Conservation (phyloP, 2,329 filamentous ascomycete genomes). For the Nigrograna mackinnonii region DNA sequence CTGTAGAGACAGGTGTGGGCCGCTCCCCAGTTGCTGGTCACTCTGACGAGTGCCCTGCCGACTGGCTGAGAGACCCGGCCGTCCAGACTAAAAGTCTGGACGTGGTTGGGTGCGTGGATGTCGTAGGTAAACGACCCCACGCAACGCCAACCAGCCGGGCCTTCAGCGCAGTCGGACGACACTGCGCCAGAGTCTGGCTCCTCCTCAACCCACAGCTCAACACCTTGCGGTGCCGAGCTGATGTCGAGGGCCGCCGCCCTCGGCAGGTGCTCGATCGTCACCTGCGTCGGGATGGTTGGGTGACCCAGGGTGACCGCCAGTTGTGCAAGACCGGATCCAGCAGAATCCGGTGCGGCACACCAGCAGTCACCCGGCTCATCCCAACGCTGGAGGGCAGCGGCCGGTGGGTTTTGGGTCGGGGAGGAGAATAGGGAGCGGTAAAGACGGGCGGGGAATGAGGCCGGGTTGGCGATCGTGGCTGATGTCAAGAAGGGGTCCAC, state of each 20-base stretch:
- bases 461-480: constrained; percentile 36
- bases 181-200: constrained; percentile 21
- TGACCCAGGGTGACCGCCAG: constrained; percentile 59
- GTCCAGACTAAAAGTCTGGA: constrained; percentile 46
- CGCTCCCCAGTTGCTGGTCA: constrained; percentile 48
- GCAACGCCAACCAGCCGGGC: constrained; percentile 40
- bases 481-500: constrained; percentile 67
- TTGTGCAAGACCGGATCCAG: constrained; percentile 60
- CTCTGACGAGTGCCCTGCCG: constrained; percentile 42
- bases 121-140: constrained; percentile 46
- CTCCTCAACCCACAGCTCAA: constrained; percentile 51
- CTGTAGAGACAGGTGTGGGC: constrained; percentile 53
- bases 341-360: constrained; percentile 60
- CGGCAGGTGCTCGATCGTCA: constrained; percentile 53
- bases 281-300: constrained; percentile 39
- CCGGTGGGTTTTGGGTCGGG: constrained; percentile 42
- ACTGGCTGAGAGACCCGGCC: constrained; percentile 30
- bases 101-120: constrained; percentile 42
- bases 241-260: constrained; percentile 43
- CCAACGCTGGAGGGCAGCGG: constrained; percentile 70
- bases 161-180: constrained; percentile 14
- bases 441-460: constrained; percentile 13
- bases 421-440: constrained; percentile 17
- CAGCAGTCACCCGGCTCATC: constrained; percentile 84
- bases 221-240: constrained; percentile 42